phyloP scores from a whole-genome alignment of 305 asterid genomes.

The Solanum chacoense region DNA sequence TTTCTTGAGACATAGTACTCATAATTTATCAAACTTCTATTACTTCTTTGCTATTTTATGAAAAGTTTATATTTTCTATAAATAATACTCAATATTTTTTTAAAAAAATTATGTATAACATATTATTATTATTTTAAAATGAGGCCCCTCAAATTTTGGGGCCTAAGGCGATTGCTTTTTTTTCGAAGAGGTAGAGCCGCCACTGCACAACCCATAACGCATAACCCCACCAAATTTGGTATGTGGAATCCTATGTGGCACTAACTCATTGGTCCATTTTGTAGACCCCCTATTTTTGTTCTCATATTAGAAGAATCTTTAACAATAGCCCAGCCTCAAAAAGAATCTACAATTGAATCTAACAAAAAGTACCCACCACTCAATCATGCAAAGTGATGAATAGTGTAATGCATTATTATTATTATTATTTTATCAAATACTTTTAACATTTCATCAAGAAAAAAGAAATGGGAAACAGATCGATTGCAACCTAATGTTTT shows the following conservation, averaged over 20 bases:
- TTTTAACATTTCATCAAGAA: background rate
- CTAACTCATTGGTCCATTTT: slow-evolving; percentile 5
- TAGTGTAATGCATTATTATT: slow-evolving; percentile 3
- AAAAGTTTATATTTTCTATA: no score
- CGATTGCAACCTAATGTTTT: background rate
- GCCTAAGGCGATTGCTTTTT: no score
- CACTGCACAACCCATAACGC: background rate
- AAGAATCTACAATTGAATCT: slow-evolving; percentile 31
- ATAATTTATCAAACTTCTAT: no score
- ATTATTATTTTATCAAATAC: background rate
- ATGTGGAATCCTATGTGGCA: slow-evolving; percentile 39
- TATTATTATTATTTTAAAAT: no score
- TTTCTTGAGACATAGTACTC: no score
- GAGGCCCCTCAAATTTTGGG: no score
- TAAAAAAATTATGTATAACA: no score
- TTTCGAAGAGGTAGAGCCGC: no score
- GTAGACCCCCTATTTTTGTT: slow-evolving; percentile 17
- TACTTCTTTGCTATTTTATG: no score
- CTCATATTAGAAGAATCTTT: slow-evolving; percentile 21
- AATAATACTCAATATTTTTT: no score
- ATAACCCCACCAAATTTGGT: background rate
- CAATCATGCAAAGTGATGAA: slow-evolving; percentile 15
- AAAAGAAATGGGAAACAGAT: background rate
- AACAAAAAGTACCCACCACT: slow-evolving; percentile 9
- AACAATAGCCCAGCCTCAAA: slow-evolving; percentile 4